These are phyloP conservation scores for Lentinula sp. DNA, from an alignment of 768 basidiomycete genomes.

Conservation along the genomic window DNA sequence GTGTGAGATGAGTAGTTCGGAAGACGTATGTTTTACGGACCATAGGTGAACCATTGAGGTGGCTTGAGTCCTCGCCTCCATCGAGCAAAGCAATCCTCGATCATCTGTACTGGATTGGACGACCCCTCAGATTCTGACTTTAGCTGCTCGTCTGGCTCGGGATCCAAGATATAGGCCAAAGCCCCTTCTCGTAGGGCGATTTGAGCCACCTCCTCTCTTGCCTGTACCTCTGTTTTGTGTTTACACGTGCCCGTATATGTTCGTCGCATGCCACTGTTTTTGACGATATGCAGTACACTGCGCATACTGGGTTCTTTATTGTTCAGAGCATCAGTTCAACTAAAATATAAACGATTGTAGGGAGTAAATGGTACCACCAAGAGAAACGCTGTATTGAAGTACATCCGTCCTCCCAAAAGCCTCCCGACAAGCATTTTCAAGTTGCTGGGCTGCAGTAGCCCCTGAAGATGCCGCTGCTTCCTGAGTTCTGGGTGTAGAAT, in stretches of 20 bases:
- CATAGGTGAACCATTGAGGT: constrained; percentile 1
- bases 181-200: neutral
- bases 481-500: neutral
- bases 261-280: neutral
- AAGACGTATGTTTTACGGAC: neutral
- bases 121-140: neutral
- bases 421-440: neutral
- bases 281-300: neutral
- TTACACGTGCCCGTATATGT: neutral
- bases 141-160: neutral
- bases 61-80: neutral
- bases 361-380: neutral
- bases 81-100: neutral
- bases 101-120: neutral
- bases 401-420: neutral
- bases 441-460: neutral
- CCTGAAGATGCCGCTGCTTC: neutral
- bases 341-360: neutral
- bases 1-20: neutral
- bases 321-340: neutral
- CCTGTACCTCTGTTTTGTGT: neutral
- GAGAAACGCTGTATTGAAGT: neutral
- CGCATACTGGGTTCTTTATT: neutral
- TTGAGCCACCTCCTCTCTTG: neutral
- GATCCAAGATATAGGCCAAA: neutral